A percentile compares a stretch with the other conserved stretches of the same genome.
These are phyloP conservation scores for Paraconiothyrium brasiliense DNA, from an alignment of 2,329 filamentous ascomycete genomes.

Conservation along the genomic window DNA sequence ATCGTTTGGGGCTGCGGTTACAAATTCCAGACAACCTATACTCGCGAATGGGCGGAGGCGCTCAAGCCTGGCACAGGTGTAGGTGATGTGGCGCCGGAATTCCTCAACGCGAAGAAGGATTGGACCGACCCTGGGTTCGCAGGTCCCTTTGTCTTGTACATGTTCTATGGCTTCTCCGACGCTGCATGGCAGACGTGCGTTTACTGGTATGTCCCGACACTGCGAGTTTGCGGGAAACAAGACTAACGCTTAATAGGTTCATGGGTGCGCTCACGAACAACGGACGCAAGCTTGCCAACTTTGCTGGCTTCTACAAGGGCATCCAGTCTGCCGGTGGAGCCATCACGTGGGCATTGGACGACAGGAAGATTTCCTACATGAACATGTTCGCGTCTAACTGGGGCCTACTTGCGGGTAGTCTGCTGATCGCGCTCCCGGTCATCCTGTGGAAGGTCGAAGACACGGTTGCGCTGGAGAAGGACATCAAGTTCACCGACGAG, in stretches of 20 bases:
- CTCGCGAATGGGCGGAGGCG: conserved; percentile 46
- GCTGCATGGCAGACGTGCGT: conserved; percentile 89
- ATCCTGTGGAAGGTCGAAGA: conserved; percentile 83
- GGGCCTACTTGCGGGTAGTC: conserved; percentile 76
- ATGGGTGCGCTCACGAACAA: conserved; percentile 96
- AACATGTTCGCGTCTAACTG: conserved; percentile 78
- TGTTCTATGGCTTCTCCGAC: conserved; percentile 91
- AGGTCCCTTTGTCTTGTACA: conserved; percentile 87
- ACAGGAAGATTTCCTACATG: conserved; percentile 67
- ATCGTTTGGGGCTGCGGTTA: conserved; percentile 85
- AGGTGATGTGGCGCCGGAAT: neutral
- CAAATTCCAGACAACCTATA: conserved; percentile 74
- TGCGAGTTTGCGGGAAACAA: neutral
- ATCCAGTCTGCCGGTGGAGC: conserved; percentile 89
- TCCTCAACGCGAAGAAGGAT: conserved; percentile 60
- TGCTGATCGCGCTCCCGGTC: conserved; percentile 80
- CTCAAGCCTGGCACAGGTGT: conserved; percentile 18
- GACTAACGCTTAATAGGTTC: conserved; percentile 64
- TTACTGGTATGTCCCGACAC: conserved; percentile 73
- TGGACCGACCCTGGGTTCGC: conserved; percentile 75
- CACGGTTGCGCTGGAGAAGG: conserved; percentile 80
- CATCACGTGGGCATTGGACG: conserved; percentile 77
- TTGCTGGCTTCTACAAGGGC: conserved; percentile 89
- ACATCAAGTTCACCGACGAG: conserved; percentile 86
- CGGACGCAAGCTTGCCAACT: conserved; percentile 88